Conservation (phyloP, 768 basidiomycete genomes). For the Ramaria sp. region DNA sequence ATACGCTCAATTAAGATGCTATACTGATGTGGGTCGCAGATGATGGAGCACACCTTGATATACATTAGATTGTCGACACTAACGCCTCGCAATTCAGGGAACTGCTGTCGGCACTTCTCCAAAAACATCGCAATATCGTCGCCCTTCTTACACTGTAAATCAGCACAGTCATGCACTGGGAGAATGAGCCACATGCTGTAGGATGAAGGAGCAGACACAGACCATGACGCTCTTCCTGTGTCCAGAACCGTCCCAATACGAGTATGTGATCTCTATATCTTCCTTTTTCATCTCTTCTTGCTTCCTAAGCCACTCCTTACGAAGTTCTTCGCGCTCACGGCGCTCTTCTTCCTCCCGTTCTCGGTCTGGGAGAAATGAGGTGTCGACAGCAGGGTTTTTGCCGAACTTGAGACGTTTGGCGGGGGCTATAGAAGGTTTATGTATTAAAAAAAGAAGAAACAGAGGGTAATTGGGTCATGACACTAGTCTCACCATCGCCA, state of each 20-base stretch:
- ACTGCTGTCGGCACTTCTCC: constrained; percentile 87
- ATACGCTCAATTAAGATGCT: constrained; percentile 8
- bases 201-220: constrained; percentile 21
- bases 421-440: constrained; percentile 28
- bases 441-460: background rate
- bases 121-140: constrained; percentile 81
- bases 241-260: constrained; percentile 97
- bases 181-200: background rate
- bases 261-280: constrained; percentile 86
- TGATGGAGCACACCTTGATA: constrained; percentile 57
- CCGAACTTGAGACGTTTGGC: constrained; percentile 70
- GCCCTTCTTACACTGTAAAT: constrained; percentile 89
- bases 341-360: constrained; percentile 92
- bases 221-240: constrained; percentile 89
- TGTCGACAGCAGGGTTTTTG: constrained; percentile 96
- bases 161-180: background rate
- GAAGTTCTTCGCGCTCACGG: constrained; percentile 74
- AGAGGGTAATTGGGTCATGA: background rate
- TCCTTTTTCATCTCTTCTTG: constrained; percentile 62
- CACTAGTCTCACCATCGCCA: background rate
- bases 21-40: background rate
- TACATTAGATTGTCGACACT: constrained; percentile 98
- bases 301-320: constrained; percentile 77
- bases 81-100: constrained; percentile 83
- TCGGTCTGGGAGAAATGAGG: constrained; percentile 96